Conservation (phyloP, 306 rosid genomes). For the Vigna angularis region DNA sequence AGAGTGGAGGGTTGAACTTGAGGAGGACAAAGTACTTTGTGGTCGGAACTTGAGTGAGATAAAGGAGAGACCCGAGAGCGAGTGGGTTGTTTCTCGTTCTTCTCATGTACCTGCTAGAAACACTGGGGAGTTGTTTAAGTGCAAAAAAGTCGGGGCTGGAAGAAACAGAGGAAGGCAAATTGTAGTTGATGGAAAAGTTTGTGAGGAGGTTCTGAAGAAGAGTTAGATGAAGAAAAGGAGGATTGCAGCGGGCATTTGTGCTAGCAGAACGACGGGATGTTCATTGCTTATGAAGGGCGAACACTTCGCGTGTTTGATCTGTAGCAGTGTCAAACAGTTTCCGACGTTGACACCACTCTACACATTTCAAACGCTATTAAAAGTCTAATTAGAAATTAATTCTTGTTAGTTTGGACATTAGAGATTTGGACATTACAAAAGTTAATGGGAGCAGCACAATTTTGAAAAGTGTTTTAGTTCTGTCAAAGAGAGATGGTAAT, state of each 20-base stretch:
- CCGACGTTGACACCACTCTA: neutral
- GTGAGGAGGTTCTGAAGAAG: neutral
- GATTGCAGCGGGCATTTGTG: neutral
- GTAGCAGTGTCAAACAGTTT: neutral
- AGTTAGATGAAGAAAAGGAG: neutral
- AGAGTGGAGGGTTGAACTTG: neutral
- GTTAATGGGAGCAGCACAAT: neutral
- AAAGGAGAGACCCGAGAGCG: neutral
- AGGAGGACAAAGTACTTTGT: neutral
- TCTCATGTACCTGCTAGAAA: neutral
- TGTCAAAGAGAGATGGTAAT: neutral
- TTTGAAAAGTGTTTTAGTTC: neutral
- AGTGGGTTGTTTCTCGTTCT: neutral
- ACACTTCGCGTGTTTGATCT: neutral
- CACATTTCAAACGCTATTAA: neutral
- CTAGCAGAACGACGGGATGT: neutral
- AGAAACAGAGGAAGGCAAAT: neutral
- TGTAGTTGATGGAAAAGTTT: neutral
- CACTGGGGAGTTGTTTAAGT: neutral
- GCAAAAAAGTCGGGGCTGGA: neutral
- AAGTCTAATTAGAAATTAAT: neutral
- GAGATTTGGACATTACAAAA: neutral
- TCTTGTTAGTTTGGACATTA: neutral
- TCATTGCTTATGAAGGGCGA: neutral
- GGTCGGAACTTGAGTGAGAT: neutral